Percentiles rank a stretch among this genome's conserved stretches.
Conservation (phyloP, 164 flowering plant species). For the Warburgia ugandensis region DNA sequence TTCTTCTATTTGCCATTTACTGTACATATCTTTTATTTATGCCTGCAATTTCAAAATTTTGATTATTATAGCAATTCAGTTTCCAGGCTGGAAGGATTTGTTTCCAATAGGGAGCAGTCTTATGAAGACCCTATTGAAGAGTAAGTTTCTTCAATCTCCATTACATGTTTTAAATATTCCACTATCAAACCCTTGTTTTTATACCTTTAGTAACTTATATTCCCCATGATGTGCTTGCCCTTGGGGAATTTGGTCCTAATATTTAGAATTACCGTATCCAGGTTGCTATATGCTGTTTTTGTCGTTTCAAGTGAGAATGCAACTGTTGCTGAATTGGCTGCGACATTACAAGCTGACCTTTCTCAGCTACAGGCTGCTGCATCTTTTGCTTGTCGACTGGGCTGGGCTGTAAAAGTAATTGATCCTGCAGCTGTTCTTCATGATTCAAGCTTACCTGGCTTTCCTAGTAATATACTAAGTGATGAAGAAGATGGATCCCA, state of each 20-base stretch:
- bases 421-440: slow-evolving; percentile 88
- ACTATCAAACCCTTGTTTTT: background rate
- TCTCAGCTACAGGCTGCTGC: slow-evolving; percentile 97
- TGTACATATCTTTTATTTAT: background rate
- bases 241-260: slow-evolving; percentile 11
- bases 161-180: background rate
- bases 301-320: slow-evolving; percentile 98
- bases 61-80: slow-evolving; percentile 43
- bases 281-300: slow-evolving; percentile 97
- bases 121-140: slow-evolving; percentile 99
- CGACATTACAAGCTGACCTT: slow-evolving; percentile 93
- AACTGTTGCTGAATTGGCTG: slow-evolving; percentile 92
- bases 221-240: background rate
- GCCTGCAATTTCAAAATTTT: slow-evolving; percentile 13
- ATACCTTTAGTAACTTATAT: background rate
- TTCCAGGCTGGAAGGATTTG: slow-evolving; percentile 98
- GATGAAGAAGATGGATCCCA: slow-evolving; percentile 76
- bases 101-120: slow-evolving; percentile 96
- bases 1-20: background rate
- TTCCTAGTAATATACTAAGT: slow-evolving; percentile 39
- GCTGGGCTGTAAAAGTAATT: slow-evolving; percentile 93
- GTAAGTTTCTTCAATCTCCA: slow-evolving; percentile 37
- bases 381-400: slow-evolving; percentile 92
- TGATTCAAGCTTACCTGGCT: slow-evolving; percentile 44
- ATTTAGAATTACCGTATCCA: slow-evolving; percentile 23